These are phyloP conservation scores for Dryadomyces sulphureus DNA, from an alignment of 2,329 filamentous ascomycete genomes.

Conservation along the genomic window DNA sequence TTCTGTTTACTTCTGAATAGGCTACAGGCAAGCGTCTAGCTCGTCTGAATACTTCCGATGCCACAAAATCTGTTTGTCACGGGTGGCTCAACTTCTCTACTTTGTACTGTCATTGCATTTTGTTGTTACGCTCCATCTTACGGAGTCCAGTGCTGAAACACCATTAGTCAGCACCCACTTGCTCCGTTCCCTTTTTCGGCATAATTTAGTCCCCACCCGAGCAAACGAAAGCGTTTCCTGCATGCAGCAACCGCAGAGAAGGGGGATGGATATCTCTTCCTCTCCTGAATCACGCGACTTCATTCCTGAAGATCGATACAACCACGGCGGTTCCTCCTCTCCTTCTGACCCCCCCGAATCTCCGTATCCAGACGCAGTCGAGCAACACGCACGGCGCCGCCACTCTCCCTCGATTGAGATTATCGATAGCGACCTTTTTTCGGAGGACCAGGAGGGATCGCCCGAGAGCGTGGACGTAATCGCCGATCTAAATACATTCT, in stretches of 20 bases:
- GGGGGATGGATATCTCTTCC: not conserved
- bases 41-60: too few relatives aligned
- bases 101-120: too few relatives aligned
- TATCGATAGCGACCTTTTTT: not conserved
- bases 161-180: not conserved
- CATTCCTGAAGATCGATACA: not conserved
- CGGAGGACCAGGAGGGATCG: not conserved
- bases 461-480: not conserved
- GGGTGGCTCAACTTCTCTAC: too few relatives aligned
- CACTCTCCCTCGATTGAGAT: not conserved
- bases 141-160: too few relatives aligned
- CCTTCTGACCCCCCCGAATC: not conserved
- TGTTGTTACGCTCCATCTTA: too few relatives aligned
- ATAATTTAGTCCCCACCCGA: not conserved
- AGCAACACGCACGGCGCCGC: too few relatives aligned
- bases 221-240: not conserved
- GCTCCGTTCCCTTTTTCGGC: not conserved
- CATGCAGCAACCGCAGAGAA: not conserved
- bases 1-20: too few relatives aligned
- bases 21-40: too few relatives aligned
- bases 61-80: too few relatives aligned
- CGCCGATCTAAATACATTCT: not conserved
- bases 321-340: not conserved
- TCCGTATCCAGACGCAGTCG: not conserved
- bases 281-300: not conserved